phyloP scores from a whole-genome alignment of 2,329 filamentous ascomycete species.

The Aspergillus puulaauensis region DNA sequence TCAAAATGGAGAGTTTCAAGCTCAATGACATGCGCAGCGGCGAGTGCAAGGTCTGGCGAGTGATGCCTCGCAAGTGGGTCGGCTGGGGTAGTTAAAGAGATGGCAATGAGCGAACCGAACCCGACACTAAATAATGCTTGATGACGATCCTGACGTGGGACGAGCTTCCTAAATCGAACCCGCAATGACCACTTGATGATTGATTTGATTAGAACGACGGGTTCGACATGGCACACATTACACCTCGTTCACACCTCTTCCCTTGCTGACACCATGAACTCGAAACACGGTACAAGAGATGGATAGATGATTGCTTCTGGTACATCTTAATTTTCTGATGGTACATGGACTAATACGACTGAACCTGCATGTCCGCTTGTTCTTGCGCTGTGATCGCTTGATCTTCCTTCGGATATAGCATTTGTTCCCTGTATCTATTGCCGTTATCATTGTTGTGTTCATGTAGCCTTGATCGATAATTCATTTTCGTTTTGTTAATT shows the following conservation, averaged over 20 bases:
- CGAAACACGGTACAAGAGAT: constrained; percentile 14
- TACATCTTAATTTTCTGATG: constrained; percentile 21
- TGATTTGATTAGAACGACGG: constrained; percentile 1
- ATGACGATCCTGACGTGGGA: constrained; percentile 11
- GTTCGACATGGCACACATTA: constrained; percentile 1
- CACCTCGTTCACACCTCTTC: constrained; percentile 1
- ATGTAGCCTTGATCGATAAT: constrained; percentile 6
- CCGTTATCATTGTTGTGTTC: not conserved
- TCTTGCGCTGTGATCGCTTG: constrained; percentile 10
- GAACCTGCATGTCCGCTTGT: constrained; percentile 2
- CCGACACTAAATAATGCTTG: constrained; percentile 10
- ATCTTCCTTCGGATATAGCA: constrained; percentile 11
- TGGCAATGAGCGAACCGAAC: not conserved
- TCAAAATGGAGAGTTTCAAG: constrained; percentile 91
- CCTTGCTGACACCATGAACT: not conserved
- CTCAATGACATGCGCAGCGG: constrained; percentile 88
- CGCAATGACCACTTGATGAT: constrained; percentile 10
- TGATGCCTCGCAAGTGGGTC: constrained; percentile 89
- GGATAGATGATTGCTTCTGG: constrained; percentile 23
- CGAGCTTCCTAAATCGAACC: not conserved
- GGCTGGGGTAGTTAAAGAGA: constrained; percentile 65
- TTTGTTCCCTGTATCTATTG: constrained; percentile 23
- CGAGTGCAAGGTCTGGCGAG: constrained; percentile 95
- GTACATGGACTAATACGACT: constrained; percentile 17
- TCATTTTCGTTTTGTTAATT: not conserved